Base-by-base conservation (phyloP, 148 eudicot species). In the Suaeda aralocaspica region DNA sequence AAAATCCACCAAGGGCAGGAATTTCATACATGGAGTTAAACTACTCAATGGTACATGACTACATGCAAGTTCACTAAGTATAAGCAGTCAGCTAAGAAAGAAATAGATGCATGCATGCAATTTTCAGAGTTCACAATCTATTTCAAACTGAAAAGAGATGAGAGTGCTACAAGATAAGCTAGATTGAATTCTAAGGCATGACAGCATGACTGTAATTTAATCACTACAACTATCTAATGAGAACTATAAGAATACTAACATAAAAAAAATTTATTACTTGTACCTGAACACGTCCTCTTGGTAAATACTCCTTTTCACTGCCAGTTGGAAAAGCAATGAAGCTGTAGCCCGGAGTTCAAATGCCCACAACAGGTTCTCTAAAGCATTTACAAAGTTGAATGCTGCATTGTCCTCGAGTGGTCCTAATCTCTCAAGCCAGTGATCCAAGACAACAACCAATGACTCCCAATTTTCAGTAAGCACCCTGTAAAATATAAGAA, bases 281-380 rank as follows among this genome's bases (percentile, higher is more conserved):
- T 86, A 95, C 99, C 99, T 89, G 85, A 84, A 89, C 25, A 95
- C 84, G 36, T 82, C 79, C 33, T 82, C 87, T 42, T 74, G 78
- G 74, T 95, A 95, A 59, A 95, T 88, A 69, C 74, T 72, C 80
- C 89, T 89, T 73, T 86, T 91, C 56, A 89, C 79, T 50, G 99
- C 99, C 62, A 95, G 72, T 76, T 91, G 96, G 75, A 89, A 95
- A 74, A 95, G 83, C 92, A 92, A 88, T 36, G 97, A 86, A 75
- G 99, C 99, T 75, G 91, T 91, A 50, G 96, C 97, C 73, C 99
- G 86, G 70, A 81, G 87, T 77, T 95, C 93, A 79, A 87, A 95
- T 51, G 99, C 89, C 99, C 99, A 95, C 77, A 95, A 81, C 66
- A 91, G 77, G 72, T 95, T 93, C 87, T 86, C 97, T 79, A 95